Evolutionary conservation across 805 yeast species (phyloP).

Genomic region (Candida quercuum): DNA sequence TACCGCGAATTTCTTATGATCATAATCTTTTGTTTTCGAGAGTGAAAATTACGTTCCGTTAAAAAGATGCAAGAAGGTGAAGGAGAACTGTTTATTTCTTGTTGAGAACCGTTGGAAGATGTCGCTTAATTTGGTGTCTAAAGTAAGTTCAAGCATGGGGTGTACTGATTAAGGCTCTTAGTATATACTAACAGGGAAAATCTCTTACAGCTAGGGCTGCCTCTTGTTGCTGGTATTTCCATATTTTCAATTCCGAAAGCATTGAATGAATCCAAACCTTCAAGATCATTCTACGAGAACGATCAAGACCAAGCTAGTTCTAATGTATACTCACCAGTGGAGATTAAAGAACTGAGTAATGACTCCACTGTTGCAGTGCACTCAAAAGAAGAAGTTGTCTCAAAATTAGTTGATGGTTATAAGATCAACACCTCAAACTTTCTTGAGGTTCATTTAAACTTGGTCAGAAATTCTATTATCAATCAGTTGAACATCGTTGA

Average conservation of each 20-base stretch:
- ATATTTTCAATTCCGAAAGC: slow-evolving; percentile 33
- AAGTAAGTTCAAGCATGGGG: neutral
- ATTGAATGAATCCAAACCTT: slow-evolving; percentile 25
- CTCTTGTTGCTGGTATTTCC: slow-evolving; percentile 15
- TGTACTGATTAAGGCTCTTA: neutral
- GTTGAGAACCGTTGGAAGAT: neutral
- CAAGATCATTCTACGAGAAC: slow-evolving; percentile 21
- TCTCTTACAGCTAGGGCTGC: slow-evolving; percentile 13
- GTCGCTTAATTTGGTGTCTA: neutral
- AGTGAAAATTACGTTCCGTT: no score
- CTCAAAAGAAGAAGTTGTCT: slow-evolving; percentile 8
- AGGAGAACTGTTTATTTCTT: no score
- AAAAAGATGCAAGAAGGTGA: no score
- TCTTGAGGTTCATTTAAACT: slow-evolving; percentile 16
- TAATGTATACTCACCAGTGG: slow-evolving; percentile 3
- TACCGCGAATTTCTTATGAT: no score
- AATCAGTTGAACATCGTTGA: slow-evolving; percentile 12
- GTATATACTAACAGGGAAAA: neutral
- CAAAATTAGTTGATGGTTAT: slow-evolving; percentile 20
- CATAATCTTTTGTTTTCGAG: no score
- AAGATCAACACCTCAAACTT: slow-evolving; percentile 20
- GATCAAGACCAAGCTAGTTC: slow-evolving; percentile 15
- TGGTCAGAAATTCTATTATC: slow-evolving; percentile 12
- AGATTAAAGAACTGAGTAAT: slow-evolving; percentile 1
- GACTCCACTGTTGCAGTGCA: slow-evolving; percentile 1